Evolutionary conservation across 169 alveolate species (phyloP), one percentile per base, ranked within the genome.

Genomic region (Cryptosporidium bovis): DNA sequence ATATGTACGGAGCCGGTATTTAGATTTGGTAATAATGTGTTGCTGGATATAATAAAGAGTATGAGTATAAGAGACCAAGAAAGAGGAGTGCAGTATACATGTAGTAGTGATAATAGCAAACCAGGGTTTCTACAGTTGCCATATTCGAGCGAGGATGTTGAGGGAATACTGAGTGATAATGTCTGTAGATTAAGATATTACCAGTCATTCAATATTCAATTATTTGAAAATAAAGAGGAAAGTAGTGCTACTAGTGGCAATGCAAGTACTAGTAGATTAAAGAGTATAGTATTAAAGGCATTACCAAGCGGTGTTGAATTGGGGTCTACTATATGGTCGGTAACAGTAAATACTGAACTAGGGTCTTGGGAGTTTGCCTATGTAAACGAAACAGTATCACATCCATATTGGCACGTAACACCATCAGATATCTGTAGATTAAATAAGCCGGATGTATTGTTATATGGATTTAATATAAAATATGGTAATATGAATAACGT

Each of bases 341-440:
- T 77, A 62, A 77, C 71, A 12, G 46, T 77, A 15, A 77, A 60
- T 77, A 33, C 87, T 18, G 36, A 7, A 29, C 34, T 48, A 27
- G 87, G 69, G 24, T 55, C 51, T 40, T 58, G 71, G 87, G 87
- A 77, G n/a, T 60, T 77, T 40, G 77, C 27, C 20, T 77, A 77
- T 60, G 87, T 62, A 2, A 48, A 27, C 18, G 77, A 77, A 8
- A 33, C 65, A 1, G 71, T 50, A 7, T 77, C 87, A 12, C 71
- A 56, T 77, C 87, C 87, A 18, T 77, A 77, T 77, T 77, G 87
- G 87, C 87, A 77, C 51, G 87, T 77, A 27, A 77, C 87, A 34
- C 87, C 87, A n/a, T 56, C 87, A 27, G 87, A 77, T 50, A 31
- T 77, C 8, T 53, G 87, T 24, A 56, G 71, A 40, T 20, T 77